Evolutionary conservation across 2,329 filamentous ascomycete genomes (phyloP), one percentile per base, ranked within the genome.

Genomic region (Aspergillus udagawae): DNA sequence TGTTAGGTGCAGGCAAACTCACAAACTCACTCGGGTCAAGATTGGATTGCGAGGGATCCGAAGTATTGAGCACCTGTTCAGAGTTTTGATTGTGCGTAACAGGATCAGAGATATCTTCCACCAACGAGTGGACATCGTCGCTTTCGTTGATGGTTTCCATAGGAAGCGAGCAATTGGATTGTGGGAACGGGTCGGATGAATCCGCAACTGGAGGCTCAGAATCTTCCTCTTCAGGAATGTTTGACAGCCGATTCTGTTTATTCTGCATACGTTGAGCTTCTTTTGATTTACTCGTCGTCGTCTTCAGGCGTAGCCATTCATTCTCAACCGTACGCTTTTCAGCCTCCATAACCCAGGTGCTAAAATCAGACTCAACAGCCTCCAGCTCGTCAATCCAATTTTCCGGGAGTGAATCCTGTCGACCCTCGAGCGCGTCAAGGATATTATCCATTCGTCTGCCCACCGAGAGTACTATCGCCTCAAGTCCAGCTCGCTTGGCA

Each of bases 301-400:
- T 41, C 23, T 65, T 63, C 35, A 65, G 57, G 29, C 64, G 66
- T 35, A 61, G 65, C 65, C 69, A 82, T 63, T 92, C 85, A 23
- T 85, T 82, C 63, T 90, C 85, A 51, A 87, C 80, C n/a, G 92
- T 82, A 65, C 83, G 87, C 58, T 82, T 82, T 68, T 95, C 91
- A 32, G 90, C 92, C 50, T 87, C 82, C 50, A 88, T 86, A 47
- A 87, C 85, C 94, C 94, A 99, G 25, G 86, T 83, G 7, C 86
- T 84, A 73, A 93, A 96, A 29, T 87, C 83, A 10, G 82, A 79
- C 72, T 99, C 94, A 4, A 95, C 79, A 0, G 77, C 75, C 71
- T 97, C 94, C 76, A 97, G 88, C 4, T 87, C 83, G 65, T 96
- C 91, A 55, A 97, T 85, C 94, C 93, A 99, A 28, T 79, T 72